Evolutionary conservation across 1,139 yeast species (phyloP).

Genomic region (Meyerozyma smithsonii): DNA sequence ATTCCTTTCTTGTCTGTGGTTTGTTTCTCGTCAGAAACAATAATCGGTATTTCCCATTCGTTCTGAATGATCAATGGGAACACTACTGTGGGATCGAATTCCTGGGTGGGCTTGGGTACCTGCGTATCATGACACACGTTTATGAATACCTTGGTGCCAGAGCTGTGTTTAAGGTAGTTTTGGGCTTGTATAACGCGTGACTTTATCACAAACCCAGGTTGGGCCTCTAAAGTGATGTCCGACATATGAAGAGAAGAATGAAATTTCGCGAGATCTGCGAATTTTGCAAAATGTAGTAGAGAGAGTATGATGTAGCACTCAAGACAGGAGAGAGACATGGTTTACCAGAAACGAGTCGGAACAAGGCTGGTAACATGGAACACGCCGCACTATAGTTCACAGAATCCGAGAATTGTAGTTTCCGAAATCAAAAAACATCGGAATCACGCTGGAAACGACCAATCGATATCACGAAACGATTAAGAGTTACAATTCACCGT

Average conservation of each 20-base stretch:
- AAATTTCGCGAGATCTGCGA: not conserved
- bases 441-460: too few relatives aligned
- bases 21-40: constrained; percentile 52
- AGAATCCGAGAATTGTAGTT: not conserved
- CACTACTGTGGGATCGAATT: constrained; percentile 52
- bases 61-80: constrained; percentile 65
- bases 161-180: constrained; percentile 16
- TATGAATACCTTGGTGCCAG: constrained; percentile 65
- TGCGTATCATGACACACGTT: constrained; percentile 65
- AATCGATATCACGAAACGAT: not conserved
- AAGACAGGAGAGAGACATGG: not conserved
- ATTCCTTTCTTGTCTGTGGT: constrained; percentile 68
- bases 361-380: not conserved
- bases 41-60: constrained; percentile 82
- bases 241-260: not conserved
- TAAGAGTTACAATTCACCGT: too few relatives aligned
- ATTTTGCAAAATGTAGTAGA: not conserved
- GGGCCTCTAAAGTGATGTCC: constrained; percentile 30
- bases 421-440: too few relatives aligned
- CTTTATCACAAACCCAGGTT: constrained; percentile 64
- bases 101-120: constrained; percentile 51
- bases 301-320: not conserved
- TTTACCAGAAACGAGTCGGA: not conserved
- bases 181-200: constrained; percentile 41
- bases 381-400: not conserved